Evolutionary conservation across 2,329 filamentous ascomycete species (phyloP), one percentile per base, ranked within the genome.

Genomic region (Aquanectria penicillioides): DNA sequence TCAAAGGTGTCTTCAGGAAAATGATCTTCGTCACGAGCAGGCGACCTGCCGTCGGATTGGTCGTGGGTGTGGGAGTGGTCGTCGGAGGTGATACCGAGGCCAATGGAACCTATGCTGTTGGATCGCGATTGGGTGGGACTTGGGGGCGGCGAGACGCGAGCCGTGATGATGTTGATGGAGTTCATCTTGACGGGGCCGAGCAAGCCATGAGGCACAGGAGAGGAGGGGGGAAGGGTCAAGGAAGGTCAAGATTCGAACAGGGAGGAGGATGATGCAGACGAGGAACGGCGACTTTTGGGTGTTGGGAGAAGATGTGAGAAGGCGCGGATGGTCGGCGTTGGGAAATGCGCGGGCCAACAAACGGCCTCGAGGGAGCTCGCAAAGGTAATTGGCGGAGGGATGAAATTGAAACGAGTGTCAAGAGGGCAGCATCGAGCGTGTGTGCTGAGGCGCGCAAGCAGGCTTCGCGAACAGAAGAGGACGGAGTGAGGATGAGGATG

Each of bases 151-250:
- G 87, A 88, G 75, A 94, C 91, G 80, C 91, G 89, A 75, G 92
- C 88, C 73, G 93, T 95, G 76, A 97, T 87, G 77, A 97, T 92
- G 81, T 95, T 97, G 82, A 97, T 84, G 72, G 94, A 97, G 88
- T 97, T 97, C 94, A 97, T 97, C 80, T 85, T 91, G 82, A 78
- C 77, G 70, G 73, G 69, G 70, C 75, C 75, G 71, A 75, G 76
- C 75, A 78, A 82, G 83, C 86, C 86, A 88, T 86, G 78, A 80
- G 73, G 68, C 64, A 64, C 60, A 17, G 58, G 53, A 29, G 44
- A 41, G 20, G 48, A 40, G 31, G 13, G 53, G 25, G 54, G 48
- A 31, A 28, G 29, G 28, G 22, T 52, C 38, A 52, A 61, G 36
- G 12, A 37, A 48, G 36, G 47, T 25, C 48, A 40, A 34, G 31